A percentile compares a stretch with the other conserved stretches of the same genome.
Conservation (phyloP, 345 rosid genomes). For the Euphorbia peplus region DNA sequence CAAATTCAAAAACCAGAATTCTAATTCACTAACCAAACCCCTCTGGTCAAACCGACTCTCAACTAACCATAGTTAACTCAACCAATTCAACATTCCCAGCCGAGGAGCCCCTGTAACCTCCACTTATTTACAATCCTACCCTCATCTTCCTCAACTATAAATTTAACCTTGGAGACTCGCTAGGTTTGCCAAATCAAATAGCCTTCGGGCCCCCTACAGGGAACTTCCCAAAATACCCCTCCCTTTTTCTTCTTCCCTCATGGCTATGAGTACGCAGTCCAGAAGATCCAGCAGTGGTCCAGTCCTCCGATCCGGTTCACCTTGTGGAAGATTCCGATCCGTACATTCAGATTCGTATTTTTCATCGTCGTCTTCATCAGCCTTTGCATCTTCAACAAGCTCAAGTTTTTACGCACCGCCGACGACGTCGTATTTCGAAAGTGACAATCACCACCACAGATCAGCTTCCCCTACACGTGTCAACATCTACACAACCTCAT, state of each 20-base stretch:
- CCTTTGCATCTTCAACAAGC: slow-evolving; percentile 60
- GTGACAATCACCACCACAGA: slow-evolving; percentile 21
- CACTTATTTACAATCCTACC: slow-evolving; percentile 26
- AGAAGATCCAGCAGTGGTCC: slow-evolving; percentile 54
- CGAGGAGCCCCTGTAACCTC: slow-evolving; percentile 1
- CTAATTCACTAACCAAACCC: slow-evolving; percentile 18
- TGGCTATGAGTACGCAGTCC: slow-evolving; percentile 31
- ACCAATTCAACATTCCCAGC: slow-evolving; percentile 2
- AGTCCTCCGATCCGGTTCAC: slow-evolving; percentile 51
- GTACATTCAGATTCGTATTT: not conserved
- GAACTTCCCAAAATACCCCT: not conserved
- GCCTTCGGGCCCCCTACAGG: slow-evolving; percentile 35
- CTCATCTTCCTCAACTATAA: slow-evolving; percentile 20
- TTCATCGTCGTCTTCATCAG: slow-evolving; percentile 40
- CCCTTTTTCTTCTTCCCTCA: not conserved
- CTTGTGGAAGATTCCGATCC: slow-evolving; percentile 42
- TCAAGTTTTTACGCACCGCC: slow-evolving; percentile 39
- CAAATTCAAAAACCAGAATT: slow-evolving; percentile 28
- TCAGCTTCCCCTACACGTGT: slow-evolving; percentile 70
- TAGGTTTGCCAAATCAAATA: slow-evolving; percentile 72
- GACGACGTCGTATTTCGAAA: slow-evolving; percentile 22
- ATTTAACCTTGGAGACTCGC: slow-evolving; percentile 46
- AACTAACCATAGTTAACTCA: slow-evolving; percentile 29
- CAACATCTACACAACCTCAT: slow-evolving; percentile 42
- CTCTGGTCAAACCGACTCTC: not conserved